Percentiles rank a stretch among this genome's conserved stretches.
Conservation (phyloP, 306 rosid species). For the Cyamopsis tetragonoloba region DNA sequence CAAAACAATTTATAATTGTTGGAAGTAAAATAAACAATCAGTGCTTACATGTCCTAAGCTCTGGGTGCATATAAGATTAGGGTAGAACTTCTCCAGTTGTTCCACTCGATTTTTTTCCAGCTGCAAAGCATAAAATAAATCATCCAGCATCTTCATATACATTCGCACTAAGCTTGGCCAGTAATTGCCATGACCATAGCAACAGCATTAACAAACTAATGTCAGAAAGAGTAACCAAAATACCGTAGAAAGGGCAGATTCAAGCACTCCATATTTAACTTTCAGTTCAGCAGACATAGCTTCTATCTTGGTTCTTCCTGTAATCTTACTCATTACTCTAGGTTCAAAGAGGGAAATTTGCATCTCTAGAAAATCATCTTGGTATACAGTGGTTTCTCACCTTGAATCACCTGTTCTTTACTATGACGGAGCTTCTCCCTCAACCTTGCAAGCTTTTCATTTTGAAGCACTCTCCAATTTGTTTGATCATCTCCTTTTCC, state of each 20-base stretch:
- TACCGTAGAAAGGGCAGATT: conserved; percentile 77
- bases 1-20: conserved; percentile 11
- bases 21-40: conserved; percentile 20
- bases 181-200: not conserved
- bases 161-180: conserved; percentile 14
- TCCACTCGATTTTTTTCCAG: conserved; percentile 73
- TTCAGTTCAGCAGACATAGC: conserved; percentile 55
- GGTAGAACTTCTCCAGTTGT: conserved; percentile 85
- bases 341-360: conserved; percentile 20
- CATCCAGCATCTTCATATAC: conserved; percentile 6
- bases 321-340: conserved; percentile 26
- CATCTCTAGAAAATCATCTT: conserved; percentile 7
- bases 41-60: conserved; percentile 80
- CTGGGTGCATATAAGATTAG: conserved; percentile 86
- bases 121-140: conserved; percentile 50
- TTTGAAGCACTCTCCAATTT: conserved; percentile 78
- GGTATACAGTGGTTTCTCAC: conserved; percentile 35
- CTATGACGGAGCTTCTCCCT: conserved; percentile 61
- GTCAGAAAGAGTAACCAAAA: not conserved
- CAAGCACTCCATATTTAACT: conserved; percentile 66
- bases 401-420: conserved; percentile 64
- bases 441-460: conserved; percentile 72
- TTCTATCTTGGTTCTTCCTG: conserved; percentile 76
- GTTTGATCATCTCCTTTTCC: conserved; percentile 86
- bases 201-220: not conserved